Evolutionary conservation across 2,329 filamentous ascomycete species (phyloP).

Genomic region (Arthrobotrys sphaeroides): DNA sequence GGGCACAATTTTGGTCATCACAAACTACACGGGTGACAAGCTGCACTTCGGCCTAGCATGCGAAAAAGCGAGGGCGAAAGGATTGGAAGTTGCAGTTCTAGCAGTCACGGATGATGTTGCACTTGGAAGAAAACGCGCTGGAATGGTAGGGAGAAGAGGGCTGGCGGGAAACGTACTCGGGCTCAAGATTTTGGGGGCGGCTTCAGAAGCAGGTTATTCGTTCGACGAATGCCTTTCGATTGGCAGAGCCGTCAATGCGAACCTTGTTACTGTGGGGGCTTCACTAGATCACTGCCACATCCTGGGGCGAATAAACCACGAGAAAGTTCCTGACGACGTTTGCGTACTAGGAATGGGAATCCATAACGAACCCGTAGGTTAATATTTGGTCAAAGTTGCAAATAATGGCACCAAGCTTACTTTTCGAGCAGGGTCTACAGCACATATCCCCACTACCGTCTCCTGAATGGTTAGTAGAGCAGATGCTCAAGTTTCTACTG

Average conservation of each 20-base stretch:
- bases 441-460: constrained; percentile 64
- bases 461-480: constrained; percentile 68
- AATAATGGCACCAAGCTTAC: neutral
- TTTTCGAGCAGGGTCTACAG: constrained; percentile 63
- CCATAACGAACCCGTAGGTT: constrained; percentile 72
- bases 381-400: constrained; percentile 42
- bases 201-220: constrained; percentile 32
- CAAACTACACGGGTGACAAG: constrained; percentile 93
- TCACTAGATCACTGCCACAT: constrained; percentile 68
- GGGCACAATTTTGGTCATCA: constrained; percentile 88
- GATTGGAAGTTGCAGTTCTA: constrained; percentile 83
- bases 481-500: constrained; percentile 75
- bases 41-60: constrained; percentile 94
- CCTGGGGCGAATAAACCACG: constrained; percentile 64
- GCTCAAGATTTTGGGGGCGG: constrained; percentile 51
- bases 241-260: constrained; percentile 64
- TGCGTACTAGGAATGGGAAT: constrained; percentile 77
- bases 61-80: constrained; percentile 86
- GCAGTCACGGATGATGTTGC: constrained; percentile 92
- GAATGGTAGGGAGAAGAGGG: constrained; percentile 90
- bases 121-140: constrained; percentile 79
- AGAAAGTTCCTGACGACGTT: constrained; percentile 65
- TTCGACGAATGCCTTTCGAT: constrained; percentile 44
- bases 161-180: constrained; percentile 88
- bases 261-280: constrained; percentile 66